These are phyloP conservation scores for Sordariomycetes sp. DNA, from an alignment of 2,329 filamentous ascomycete genomes.

Conservation along the genomic window DNA sequence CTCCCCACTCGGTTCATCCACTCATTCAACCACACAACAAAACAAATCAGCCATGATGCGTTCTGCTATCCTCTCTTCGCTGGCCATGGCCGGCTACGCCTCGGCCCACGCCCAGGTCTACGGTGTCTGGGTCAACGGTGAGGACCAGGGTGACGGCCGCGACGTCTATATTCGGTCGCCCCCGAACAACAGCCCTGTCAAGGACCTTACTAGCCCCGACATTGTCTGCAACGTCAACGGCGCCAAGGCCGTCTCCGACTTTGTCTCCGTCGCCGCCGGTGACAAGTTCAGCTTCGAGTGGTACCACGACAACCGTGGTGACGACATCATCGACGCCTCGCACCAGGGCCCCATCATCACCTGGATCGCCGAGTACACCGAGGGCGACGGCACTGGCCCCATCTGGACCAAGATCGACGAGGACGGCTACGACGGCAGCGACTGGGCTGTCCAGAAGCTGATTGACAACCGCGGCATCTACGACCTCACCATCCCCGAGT, in stretches of 20 bases:
- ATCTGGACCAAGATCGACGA: constrained; percentile 35
- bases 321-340: constrained; percentile 38
- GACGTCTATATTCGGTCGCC: constrained; percentile 29
- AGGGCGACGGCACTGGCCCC: constrained; percentile 27
- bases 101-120: constrained; percentile 32
- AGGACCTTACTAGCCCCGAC: constrained; percentile 26
- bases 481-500: constrained; percentile 30
- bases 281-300: constrained; percentile 33
- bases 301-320: constrained; percentile 33
- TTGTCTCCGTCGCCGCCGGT: constrained; percentile 29
- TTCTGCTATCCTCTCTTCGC: constrained; percentile 13
- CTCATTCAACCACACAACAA: background rate
- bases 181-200: constrained; percentile 26
- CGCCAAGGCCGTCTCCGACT: constrained; percentile 19
- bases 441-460: constrained; percentile 31
- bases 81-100: constrained; percentile 22
- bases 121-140: constrained; percentile 31
- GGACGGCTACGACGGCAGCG: constrained; percentile 18
- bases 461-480: constrained; percentile 33
- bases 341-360: constrained; percentile 40
- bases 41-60: constrained; percentile 3
- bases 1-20: background rate
- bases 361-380: constrained; percentile 32
- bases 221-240: constrained; percentile 31
- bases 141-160: constrained; percentile 26